Base-by-base conservation (phyloP, 805 yeast genomes). In the Candida caryicola region DNA sequence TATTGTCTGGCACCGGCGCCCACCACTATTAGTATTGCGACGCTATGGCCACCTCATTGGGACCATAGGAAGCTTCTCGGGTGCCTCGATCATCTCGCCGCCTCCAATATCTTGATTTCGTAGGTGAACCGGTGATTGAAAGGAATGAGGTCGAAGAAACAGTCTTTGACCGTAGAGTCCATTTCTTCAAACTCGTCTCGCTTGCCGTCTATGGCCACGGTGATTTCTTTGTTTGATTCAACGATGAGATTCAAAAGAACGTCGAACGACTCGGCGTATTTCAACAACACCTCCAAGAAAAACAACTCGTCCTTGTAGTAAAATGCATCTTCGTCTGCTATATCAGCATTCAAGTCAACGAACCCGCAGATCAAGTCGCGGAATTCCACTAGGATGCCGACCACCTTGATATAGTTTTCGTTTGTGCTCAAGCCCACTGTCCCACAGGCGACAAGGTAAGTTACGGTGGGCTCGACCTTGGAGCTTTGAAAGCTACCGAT, bases 71-170 rank as follows among this genome's bases (percentile, higher is more conserved):
- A 15, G 7, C 17, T 6, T 13, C 9, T 14, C 18, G 15, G 15
- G 25, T 7, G 7, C 25, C 9, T 10, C 41, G 17, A 38, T 30
- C 6, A 33, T 17, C n/a, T 23, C 31, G n/a, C n/a, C n/a, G n/a
- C 7, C 25, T 21, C 25, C 25, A 21, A 21, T 7, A 21, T 21
- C 10, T 10, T 21, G 9, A 21, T 7, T 32, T 43, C 47, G 21
- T 40, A 37, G 19, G 23, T 16, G 19, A 43, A 43, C 19, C 46
- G 29, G 37, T 47, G 47, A 7, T 31, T 27, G 30, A 45, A 45
- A 31, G 40, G 40, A 14, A 37, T 31, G 32, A 47, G 34, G 12
- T 47, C 45, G 26, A 47, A 45, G 28, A 45, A 47, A 14, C 35
- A 29, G 23, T 45, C 47, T 31, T 47, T 47, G 5, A 47, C 34